Conservation (phyloP, 768 basidiomycete species). For the Roridomyces roridus region DNA sequence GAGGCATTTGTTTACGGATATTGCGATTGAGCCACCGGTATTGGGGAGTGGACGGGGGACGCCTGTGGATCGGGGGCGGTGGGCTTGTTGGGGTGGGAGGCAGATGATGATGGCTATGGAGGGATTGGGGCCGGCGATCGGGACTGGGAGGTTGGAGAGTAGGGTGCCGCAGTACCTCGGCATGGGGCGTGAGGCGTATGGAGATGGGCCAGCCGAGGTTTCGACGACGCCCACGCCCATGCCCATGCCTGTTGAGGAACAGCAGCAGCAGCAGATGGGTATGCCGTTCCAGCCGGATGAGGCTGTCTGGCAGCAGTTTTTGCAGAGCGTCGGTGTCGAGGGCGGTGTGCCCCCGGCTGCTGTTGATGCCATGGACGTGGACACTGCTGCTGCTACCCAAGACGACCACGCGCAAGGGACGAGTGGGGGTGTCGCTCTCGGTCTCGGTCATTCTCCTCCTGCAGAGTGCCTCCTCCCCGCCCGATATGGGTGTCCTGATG, state of each 20-base stretch:
- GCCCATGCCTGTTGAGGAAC: too few species aligned
- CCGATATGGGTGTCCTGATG: too few species aligned
- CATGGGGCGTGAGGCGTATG: slow-evolving; percentile 6
- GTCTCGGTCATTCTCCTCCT: too few species aligned
- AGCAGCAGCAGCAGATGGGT: slow-evolving; percentile 2
- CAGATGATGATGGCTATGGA: not conserved
- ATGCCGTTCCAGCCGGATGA: slow-evolving; percentile 23
- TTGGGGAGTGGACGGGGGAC: slow-evolving; percentile 15
- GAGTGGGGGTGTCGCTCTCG: slow-evolving; percentile 22
- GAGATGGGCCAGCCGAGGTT: slow-evolving; percentile 5
- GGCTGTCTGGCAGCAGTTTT: slow-evolving; percentile 26
- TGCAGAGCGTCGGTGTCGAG: slow-evolving; percentile 25
- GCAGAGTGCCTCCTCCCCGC: too few species aligned
- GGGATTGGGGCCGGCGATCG: not conserved
- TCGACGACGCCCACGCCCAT: too few species aligned
- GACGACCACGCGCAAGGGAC: slow-evolving; percentile 1
- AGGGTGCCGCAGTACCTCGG: slow-evolving; percentile 22
- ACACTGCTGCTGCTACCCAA: too few species aligned
- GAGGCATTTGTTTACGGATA: slow-evolving; percentile 17
- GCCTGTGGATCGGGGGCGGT: slow-evolving; percentile 9
- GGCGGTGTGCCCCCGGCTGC: not conserved
- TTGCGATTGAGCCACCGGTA: slow-evolving; percentile 16
- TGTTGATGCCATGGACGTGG: too few species aligned
- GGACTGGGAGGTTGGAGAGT: slow-evolving; percentile 20
- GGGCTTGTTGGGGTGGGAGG: slow-evolving; percentile 12